These are phyloP conservation scores for Schizonepeta tenuifolia DNA, from an alignment of 257 asterid genomes.

Conservation along the genomic window DNA sequence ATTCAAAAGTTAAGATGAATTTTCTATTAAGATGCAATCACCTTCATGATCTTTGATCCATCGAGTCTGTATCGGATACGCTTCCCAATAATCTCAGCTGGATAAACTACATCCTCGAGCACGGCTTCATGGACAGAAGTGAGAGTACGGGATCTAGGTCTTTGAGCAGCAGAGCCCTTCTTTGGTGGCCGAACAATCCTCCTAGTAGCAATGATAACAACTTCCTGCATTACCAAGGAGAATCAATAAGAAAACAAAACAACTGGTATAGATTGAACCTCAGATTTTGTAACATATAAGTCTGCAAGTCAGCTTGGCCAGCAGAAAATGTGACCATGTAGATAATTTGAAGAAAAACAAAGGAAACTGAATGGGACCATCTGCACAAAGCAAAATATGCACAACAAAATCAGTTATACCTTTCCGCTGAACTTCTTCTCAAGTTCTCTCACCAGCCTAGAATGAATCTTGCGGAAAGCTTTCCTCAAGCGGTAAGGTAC, in stretches of 20 bases:
- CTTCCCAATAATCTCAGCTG: conserved; percentile 75
- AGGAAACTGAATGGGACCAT: neutral
- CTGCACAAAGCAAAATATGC: neutral
- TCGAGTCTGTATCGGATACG: conserved; percentile 65
- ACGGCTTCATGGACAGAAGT: conserved; percentile 80
- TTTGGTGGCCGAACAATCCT: conserved; percentile 82
- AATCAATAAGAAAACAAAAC: neutral
- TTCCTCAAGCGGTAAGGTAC: conserved; percentile 86
- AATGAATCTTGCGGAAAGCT: conserved; percentile 87
- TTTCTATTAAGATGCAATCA: conserved; percentile 18
- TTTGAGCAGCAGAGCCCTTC: conserved; percentile 74
- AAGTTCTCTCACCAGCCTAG: conserved; percentile 86
- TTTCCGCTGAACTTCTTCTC: conserved; percentile 98
- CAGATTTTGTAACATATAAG: too few species aligned
- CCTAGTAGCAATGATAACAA: conserved; percentile 76
- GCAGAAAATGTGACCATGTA: neutral
- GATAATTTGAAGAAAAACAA: neutral
- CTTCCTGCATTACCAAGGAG: conserved; percentile 50
- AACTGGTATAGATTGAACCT: neutral
- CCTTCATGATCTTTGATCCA: conserved; percentile 82
- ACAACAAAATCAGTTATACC: conserved; percentile 43
- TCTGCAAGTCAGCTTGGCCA: neutral
- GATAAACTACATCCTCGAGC: conserved; percentile 73
- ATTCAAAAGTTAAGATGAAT: too few species aligned
- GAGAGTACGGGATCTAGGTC: conserved; percentile 73